Evolutionary conservation across 495 filamentous ascomycete genomes (phyloP), one percentile per base, ranked within the genome.

Genomic region (Baudoinia panamericana): DNA sequence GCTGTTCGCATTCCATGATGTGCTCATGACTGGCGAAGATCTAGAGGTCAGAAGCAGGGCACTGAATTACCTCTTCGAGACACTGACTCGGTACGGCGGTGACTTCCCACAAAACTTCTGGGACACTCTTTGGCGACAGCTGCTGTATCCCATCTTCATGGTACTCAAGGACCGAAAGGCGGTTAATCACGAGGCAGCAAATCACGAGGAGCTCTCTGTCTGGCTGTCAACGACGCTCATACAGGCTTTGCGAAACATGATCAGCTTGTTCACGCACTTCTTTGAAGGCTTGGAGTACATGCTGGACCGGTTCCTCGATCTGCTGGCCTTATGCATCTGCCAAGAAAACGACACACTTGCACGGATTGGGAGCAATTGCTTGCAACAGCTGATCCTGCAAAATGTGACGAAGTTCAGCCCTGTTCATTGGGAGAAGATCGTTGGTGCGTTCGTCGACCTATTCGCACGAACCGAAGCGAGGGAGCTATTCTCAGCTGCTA

Each of bases 221-320:
- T 99, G 90, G 90, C 70, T 99, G 24, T 94, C 86, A 10, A 99
- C 90, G 0, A 99, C 90, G 15, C 96, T 99, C 86, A 99, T 99
- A 31, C 90, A 99, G 59, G 90, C 90, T 12, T 64, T 99, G 47
- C 76, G 90, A 33, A 96, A 94, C 61, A 93, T 99, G 81, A 95
- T 99, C 52, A 86, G 81, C 0, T 73, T 99, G 18, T 96, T 99
- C 56, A 99, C 90, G 0, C 90, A 99, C 59, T 96, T 95, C 60
- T 99, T 96, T 50, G 84, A 93, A 41, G 72, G 84, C 0, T 63
- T 99, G 19, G 84, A 95, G 57, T 88, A 93, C 56, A 96, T 99
- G 92, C 71, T 99, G 15, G 84, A 93, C 53, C 69, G 88, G 19
- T 94, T 96, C 55, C 65, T 99, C 26, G 87, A 96, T 53, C 73